These are phyloP conservation scores for Sporodiniella umbellata DNA, from an alignment of 371 early-diverging fungal genomes.

Conservation along the genomic window DNA sequence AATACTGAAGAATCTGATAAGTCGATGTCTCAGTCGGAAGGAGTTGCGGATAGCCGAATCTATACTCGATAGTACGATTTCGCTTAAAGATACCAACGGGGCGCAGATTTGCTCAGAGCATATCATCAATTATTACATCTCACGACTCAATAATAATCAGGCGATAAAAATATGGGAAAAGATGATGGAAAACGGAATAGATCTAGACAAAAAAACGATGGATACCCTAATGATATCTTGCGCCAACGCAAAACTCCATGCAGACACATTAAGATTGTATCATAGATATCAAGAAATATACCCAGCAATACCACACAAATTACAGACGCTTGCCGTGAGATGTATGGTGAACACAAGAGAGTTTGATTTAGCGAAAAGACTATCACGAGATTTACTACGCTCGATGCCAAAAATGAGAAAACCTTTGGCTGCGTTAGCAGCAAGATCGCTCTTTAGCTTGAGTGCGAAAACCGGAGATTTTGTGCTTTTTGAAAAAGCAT, in stretches of 20 bases:
- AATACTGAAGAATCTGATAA: slow-evolving; percentile 12
- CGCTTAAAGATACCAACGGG: slow-evolving; percentile 12
- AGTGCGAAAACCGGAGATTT: slow-evolving; percentile 33
- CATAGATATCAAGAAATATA: slow-evolving; percentile 21
- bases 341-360: slow-evolving; percentile 18
- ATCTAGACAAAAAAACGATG: not conserved
- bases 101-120: slow-evolving; percentile 5
- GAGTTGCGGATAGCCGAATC: slow-evolving; percentile 12
- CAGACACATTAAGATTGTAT: slow-evolving; percentile 26
- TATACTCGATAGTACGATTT: slow-evolving; percentile 16
- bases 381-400: slow-evolving; percentile 14
- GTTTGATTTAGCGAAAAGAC: slow-evolving; percentile 2
- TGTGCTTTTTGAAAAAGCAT: slow-evolving; percentile 17
- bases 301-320: slow-evolving; percentile 18
- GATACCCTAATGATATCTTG: slow-evolving; percentile 1
- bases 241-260: slow-evolving; percentile 22
- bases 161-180: slow-evolving; percentile 23
- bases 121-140: slow-evolving; percentile 20
- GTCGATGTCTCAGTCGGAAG: slow-evolving; percentile 18
- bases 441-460: slow-evolving; percentile 19
- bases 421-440: slow-evolving; percentile 2
- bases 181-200: slow-evolving; percentile 1
- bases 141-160: slow-evolving; percentile 12
- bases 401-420: slow-evolving; percentile 3
- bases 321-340: slow-evolving; percentile 15